Conservation (phyloP, 495 filamentous ascomycete genomes). For the Talaromyces nanjingensis region DNA sequence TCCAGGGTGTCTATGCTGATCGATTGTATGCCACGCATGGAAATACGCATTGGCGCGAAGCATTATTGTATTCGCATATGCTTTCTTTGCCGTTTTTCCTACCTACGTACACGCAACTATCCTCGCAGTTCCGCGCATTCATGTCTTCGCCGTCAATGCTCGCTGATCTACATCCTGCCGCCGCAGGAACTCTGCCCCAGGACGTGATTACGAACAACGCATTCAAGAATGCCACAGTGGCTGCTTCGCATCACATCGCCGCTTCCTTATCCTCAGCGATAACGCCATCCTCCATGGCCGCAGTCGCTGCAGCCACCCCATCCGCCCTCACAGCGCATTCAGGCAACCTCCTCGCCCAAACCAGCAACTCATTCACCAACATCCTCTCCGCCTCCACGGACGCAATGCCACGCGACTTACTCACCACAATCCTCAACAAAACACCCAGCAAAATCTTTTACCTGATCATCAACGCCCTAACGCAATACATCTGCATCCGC, state of each 20-base stretch:
- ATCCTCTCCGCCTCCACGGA: neutral
- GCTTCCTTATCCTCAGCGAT: neutral
- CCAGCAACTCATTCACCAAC: neutral
- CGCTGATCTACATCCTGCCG: conserved; percentile 13
- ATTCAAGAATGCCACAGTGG: neutral
- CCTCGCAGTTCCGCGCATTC: conserved; percentile 41
- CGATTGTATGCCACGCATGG: conserved; percentile 79
- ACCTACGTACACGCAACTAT: conserved; percentile 37
- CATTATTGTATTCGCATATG: conserved; percentile 86
- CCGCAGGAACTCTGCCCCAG: neutral
- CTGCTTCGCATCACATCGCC: neutral
- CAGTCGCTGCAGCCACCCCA: neutral
- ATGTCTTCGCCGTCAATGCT: conserved; percentile 37
- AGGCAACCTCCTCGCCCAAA: conserved; percentile 15
- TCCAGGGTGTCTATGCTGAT: conserved; percentile 93
- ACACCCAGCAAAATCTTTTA: conserved; percentile 68
- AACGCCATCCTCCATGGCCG: neutral
- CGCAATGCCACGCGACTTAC: neutral
- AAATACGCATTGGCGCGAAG: conserved; percentile 82
- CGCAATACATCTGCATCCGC: conserved; percentile 89
- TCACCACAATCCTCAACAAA: conserved; percentile 24
- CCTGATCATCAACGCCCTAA: conserved; percentile 73
- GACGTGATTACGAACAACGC: neutral
- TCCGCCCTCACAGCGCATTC: conserved; percentile 3
- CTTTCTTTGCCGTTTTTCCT: conserved; percentile 67